Evolutionary conservation across 441 rosid species (phyloP).

Genomic region (Arabidopsis lyrata): DNA sequence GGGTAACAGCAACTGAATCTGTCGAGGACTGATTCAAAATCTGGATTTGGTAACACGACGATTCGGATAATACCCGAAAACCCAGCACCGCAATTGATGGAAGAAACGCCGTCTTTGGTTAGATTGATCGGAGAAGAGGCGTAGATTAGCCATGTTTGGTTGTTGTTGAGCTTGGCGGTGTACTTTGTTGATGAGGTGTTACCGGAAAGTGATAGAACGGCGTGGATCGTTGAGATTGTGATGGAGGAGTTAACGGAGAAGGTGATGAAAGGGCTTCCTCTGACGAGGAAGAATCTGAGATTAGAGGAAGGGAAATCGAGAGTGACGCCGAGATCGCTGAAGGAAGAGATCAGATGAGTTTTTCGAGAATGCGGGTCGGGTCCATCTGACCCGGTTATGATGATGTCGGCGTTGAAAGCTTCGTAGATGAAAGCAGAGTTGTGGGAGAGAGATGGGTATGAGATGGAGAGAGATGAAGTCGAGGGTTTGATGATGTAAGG

Average conservation of each 20-base stretch:
- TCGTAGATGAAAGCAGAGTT: constrained; percentile 73
- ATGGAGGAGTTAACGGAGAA: constrained; percentile 61
- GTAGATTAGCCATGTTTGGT: constrained; percentile 87
- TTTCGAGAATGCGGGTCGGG: constrained; percentile 39
- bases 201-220: constrained; percentile 60
- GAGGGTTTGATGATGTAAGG: constrained; percentile 86
- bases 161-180: constrained; percentile 74
- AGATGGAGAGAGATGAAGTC: constrained; percentile 65
- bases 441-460: constrained; percentile 73
- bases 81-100: constrained; percentile 50
- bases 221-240: constrained; percentile 78
- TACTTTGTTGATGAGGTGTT: constrained; percentile 65
- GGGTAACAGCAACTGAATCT: constrained; percentile 87
- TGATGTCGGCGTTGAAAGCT: constrained; percentile 69
- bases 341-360: constrained; percentile 72
- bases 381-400: constrained; percentile 59
- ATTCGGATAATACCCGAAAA: constrained; percentile 76
- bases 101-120: constrained; percentile 48
- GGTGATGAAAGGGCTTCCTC: constrained; percentile 94
- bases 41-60: constrained; percentile 62
- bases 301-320: constrained; percentile 74
- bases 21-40: constrained; percentile 66
- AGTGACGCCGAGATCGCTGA: constrained; percentile 77
- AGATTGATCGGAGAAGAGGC: constrained; percentile 72
- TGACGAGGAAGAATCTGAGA: constrained; percentile 75